These are phyloP conservation scores for Myxozyma kluyveri DNA, from an alignment of 805 yeast species.

Conservation along the genomic window DNA sequence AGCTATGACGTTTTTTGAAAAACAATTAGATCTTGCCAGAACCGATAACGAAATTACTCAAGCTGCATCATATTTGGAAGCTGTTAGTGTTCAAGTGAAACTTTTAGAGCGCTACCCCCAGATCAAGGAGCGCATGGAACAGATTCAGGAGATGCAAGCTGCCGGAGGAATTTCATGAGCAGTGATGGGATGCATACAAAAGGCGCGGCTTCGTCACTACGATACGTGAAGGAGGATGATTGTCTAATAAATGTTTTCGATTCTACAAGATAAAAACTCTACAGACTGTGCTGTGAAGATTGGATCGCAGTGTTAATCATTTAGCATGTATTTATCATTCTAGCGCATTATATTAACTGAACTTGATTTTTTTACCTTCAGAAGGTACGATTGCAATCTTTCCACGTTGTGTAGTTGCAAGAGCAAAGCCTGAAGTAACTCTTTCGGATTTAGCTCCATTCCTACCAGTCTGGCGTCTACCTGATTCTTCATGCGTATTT, in stretches of 20 bases:
- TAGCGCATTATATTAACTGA: conserved; percentile 35
- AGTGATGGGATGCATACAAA: too few relatives aligned
- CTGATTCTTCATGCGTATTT: neutral
- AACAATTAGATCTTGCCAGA: conserved; percentile 78
- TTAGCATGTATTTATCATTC: neutral
- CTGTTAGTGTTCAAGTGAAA: conserved; percentile 48
- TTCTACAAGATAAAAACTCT: neutral
- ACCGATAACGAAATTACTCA: conserved; percentile 41
- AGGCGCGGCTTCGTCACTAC: too few relatives aligned
- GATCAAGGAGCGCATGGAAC: conserved; percentile 28
- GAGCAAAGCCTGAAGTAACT: conserved; percentile 66
- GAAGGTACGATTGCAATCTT: conserved; percentile 86
- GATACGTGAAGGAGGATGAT: too few relatives aligned
- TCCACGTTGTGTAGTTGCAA: conserved; percentile 85
- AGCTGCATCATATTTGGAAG: conserved; percentile 14
- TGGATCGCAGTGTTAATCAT: neutral
- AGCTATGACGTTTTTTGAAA: conserved; percentile 78
- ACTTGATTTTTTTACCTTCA: conserved; percentile 79
- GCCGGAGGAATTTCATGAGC: too few relatives aligned
- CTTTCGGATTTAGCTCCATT: neutral
- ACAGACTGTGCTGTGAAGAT: neutral
- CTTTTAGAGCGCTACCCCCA: conserved; percentile 41
- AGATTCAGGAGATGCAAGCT: conserved; percentile 2
- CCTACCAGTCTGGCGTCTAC: neutral
- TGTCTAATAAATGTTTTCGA: too few relatives aligned